These are phyloP conservation scores for Aeschynomene evenia DNA, from an alignment of 306 rosid genomes.

Conservation along the genomic window DNA sequence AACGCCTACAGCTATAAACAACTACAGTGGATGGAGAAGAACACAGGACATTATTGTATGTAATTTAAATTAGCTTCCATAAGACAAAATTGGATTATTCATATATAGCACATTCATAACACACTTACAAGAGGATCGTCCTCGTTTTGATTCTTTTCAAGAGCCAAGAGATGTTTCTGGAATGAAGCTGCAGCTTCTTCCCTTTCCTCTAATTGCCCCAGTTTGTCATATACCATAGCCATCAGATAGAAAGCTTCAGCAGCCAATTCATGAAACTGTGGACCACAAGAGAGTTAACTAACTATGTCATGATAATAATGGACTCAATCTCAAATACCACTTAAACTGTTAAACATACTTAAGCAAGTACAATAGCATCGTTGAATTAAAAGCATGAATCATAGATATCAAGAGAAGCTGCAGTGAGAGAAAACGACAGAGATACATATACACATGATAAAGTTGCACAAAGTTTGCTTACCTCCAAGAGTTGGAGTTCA, in stretches of 20 bases:
- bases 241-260: constrained; percentile 94
- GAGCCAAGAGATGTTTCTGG: constrained; percentile 66
- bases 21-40: constrained; percentile 1
- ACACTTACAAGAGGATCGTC: constrained; percentile 45
- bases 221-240: constrained; percentile 81
- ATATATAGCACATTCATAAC: constrained; percentile 32
- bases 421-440: background rate
- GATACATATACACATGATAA: constrained; percentile 7
- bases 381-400: background rate
- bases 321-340: background rate
- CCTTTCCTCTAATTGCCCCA: constrained; percentile 66
- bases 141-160: constrained; percentile 50
- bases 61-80: background rate
- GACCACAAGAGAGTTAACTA: constrained; percentile 16
- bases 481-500: constrained; percentile 87
- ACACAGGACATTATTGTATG: background rate
- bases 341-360: background rate
- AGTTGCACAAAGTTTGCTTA: constrained; percentile 35
- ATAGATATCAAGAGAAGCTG: background rate
- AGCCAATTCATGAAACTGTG: constrained; percentile 83
- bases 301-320: background rate
- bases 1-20: constrained; percentile 12
- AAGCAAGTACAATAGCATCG: background rate
- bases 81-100: background rate
- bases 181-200: constrained; percentile 85